Evolutionary conservation across 2,329 filamentous ascomycete species (phyloP).

Genomic region (Ophiostoma pallidulum): DNA sequence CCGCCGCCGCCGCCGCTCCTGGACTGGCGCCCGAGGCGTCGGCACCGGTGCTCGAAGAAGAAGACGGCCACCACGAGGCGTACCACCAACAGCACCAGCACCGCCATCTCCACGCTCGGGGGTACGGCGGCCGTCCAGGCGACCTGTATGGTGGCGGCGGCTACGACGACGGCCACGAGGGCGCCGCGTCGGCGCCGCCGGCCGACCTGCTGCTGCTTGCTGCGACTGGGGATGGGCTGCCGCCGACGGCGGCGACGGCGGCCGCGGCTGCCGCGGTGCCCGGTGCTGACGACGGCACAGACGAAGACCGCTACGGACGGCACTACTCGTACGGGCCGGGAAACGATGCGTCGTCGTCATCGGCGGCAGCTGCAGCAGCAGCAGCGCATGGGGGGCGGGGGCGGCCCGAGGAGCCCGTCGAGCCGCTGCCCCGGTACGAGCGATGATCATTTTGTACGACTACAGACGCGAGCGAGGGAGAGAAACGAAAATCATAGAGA

Average conservation of each 20-base stretch:
- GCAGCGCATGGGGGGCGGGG: too few relatives aligned
- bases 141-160: too few relatives aligned
- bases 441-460: conserved; percentile 14
- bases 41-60: conserved; percentile 48
- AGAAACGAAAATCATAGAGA: background rate
- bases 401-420: conserved; percentile 12
- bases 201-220: background rate
- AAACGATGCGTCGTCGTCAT: too few relatives aligned
- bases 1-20: too few relatives aligned
- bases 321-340: conserved; percentile 18
- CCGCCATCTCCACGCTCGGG: background rate
- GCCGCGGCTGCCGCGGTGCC: background rate
- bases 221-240: background rate
- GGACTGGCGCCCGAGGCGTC: conserved; percentile 38
- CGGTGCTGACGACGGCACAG: conserved; percentile 22
- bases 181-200: background rate
- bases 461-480: background rate
- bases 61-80: conserved; percentile 27
- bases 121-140: too few relatives aligned
- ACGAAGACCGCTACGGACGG: conserved; percentile 19
- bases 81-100: background rate
- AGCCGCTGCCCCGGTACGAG: conserved; percentile 25
- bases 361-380: too few relatives aligned
- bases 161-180: too few relatives aligned
- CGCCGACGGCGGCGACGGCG: too few relatives aligned